Conservation (phyloP, 257 asterid genomes). For the Capsicum chinense region DNA sequence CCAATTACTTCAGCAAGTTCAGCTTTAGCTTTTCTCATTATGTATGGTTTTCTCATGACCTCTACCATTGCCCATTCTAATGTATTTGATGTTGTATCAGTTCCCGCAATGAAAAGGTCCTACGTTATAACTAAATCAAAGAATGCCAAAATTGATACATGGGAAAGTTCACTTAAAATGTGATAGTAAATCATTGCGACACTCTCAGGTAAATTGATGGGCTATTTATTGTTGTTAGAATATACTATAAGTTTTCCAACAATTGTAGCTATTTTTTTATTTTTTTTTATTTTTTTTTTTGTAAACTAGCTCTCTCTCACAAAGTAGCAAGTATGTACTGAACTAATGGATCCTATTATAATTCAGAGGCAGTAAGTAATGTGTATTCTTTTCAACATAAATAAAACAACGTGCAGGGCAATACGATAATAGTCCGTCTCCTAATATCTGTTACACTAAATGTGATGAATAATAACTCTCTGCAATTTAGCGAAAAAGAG, state of each 20-base stretch:
- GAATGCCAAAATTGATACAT: neutral
- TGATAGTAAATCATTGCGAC: neutral
- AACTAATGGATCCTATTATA: neutral
- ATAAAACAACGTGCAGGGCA: neutral
- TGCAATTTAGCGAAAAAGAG: neutral
- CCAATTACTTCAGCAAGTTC: slow-evolving; percentile 64
- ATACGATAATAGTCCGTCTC: neutral
- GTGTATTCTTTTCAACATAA: neutral
- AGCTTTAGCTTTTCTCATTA: slow-evolving; percentile 51
- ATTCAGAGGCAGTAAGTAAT: neutral
- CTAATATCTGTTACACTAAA: neutral
- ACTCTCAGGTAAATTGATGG: neutral
- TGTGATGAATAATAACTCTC: neutral
- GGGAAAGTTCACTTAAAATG: neutral
- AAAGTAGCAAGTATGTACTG: neutral
- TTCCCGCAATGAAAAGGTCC: slow-evolving; percentile 75
- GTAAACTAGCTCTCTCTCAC: neutral
- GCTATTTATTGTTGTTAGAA: no score
- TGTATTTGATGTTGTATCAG: slow-evolving; percentile 69
- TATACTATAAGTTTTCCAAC: no score
- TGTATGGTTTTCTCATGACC: slow-evolving; percentile 57
- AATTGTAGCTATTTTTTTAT: neutral
- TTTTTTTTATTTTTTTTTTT: neutral
- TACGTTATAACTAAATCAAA: slow-evolving; percentile 14
- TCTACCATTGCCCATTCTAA: slow-evolving; percentile 85